phyloP scores from a whole-genome alignment of 768 basidiomycete species.

The Mycena floridula region DNA sequence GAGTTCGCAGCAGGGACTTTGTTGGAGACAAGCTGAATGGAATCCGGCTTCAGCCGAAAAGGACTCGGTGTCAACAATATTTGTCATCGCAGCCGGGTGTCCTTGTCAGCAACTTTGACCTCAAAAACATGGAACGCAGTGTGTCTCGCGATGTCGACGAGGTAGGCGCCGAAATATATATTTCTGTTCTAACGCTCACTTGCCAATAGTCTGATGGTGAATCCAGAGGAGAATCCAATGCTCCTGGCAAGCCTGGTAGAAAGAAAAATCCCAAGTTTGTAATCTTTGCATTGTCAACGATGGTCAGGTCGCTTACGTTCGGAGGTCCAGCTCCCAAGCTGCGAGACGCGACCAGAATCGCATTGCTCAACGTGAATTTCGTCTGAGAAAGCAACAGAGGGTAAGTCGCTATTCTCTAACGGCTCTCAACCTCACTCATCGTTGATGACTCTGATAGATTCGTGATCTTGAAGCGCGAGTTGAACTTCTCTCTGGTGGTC shows the following conservation, averaged over 20 bases:
- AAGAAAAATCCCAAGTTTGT: slow-evolving; percentile 88
- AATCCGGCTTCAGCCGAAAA: no score
- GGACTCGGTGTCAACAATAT: no score
- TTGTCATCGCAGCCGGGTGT: no score
- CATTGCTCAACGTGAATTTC: slow-evolving; percentile 91
- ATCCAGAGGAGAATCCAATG: slow-evolving; percentile 37
- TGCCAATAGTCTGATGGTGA: slow-evolving; percentile 63
- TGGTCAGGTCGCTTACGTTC: slow-evolving; percentile 10
- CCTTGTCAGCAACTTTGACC: no score
- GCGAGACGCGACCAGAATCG: slow-evolving; percentile 85
- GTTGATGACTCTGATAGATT: slow-evolving; percentile 47
- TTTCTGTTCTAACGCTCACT: slow-evolving; percentile 2
- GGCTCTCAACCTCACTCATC: not conserved
- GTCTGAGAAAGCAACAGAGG: slow-evolving; percentile 86
- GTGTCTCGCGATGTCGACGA: slow-evolving; percentile 58
- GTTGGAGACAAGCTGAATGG: no score
- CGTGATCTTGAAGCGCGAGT: slow-evolving; percentile 93
- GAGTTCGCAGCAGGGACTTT: no score
- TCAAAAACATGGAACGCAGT: slow-evolving; percentile 61
- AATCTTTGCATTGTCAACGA: slow-evolving; percentile 2
- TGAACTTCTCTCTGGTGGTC: slow-evolving; percentile 88
- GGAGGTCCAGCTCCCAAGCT: slow-evolving; percentile 75
- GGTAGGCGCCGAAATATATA: no score
- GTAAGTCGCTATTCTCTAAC: slow-evolving; percentile 27
- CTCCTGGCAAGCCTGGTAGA: slow-evolving; percentile 63